phyloP scores from a whole-genome alignment of 805 yeast species.

The Nakazawaea ernobii region DNA sequence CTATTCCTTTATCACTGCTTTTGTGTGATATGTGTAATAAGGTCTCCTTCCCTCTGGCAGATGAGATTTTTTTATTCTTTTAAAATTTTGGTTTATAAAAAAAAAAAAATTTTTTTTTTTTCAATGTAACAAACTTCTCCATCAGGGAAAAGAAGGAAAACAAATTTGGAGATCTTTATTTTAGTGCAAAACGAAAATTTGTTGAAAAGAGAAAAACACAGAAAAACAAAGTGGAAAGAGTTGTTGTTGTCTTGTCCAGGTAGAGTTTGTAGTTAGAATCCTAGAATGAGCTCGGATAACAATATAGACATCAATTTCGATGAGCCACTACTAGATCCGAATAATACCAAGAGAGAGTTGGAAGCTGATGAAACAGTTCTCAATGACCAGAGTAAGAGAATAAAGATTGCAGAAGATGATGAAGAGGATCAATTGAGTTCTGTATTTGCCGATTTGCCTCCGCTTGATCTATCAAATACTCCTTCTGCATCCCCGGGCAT shows the following conservation, averaged over 20 bases:
- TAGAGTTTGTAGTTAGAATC: background rate
- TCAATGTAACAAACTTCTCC: too few species aligned
- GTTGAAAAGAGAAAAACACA: background rate
- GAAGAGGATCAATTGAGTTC: background rate
- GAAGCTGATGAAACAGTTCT: background rate
- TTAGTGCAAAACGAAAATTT: too few species aligned
- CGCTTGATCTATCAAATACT: background rate
- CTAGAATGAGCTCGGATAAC: background rate
- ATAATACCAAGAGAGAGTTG: background rate
- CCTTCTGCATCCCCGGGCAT: background rate
- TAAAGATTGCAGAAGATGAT: constrained; percentile 7
- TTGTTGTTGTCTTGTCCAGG: background rate
- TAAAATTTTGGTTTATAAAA: too few species aligned
- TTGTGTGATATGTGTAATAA: too few species aligned
- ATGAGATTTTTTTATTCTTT: too few species aligned
- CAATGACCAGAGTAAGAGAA: constrained; percentile 5
- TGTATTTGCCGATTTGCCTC: constrained; percentile 4
- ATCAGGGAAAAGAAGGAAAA: too few species aligned
- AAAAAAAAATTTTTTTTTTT: too few species aligned
- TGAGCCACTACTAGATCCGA: background rate
- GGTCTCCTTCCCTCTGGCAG: too few species aligned
- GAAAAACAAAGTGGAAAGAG: background rate
- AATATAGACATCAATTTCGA: background rate
- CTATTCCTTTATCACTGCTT: background rate
- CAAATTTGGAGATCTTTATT: too few species aligned